These are phyloP conservation scores for Darksidea phi DNA, from an alignment of 495 filamentous ascomycete species.

Conservation along the genomic window DNA sequence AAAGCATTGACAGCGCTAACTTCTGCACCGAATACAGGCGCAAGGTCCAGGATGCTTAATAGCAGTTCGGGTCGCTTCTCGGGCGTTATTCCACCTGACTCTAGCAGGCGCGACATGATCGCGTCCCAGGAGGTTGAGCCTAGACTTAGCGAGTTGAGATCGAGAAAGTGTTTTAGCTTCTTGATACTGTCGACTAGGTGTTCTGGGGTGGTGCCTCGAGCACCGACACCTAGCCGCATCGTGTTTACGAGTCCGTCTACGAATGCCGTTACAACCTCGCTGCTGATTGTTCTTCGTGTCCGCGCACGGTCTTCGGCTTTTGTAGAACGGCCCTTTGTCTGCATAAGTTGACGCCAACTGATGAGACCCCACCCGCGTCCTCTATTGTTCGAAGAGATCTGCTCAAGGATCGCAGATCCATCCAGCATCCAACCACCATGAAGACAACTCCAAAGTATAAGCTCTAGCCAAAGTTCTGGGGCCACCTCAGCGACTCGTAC, in stretches of 20 bases:
- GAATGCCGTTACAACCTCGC: slow-evolving; percentile 56
- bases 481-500: slow-evolving; percentile 54
- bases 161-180: slow-evolving; percentile 42
- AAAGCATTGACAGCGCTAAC: slow-evolving; percentile 26
- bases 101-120: slow-evolving; percentile 53
- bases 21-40: slow-evolving; percentile 42
- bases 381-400: slow-evolving; percentile 39
- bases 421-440: slow-evolving; percentile 59
- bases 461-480: slow-evolving; percentile 64
- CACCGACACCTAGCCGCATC: slow-evolving; percentile 39
- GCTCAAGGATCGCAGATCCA: slow-evolving; percentile 52
- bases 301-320: slow-evolving; percentile 13
- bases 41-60: slow-evolving; percentile 42
- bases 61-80: slow-evolving; percentile 47
- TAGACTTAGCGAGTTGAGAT: slow-evolving; percentile 37
- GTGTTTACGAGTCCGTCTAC: slow-evolving; percentile 53
- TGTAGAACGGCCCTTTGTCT: slow-evolving; percentile 4
- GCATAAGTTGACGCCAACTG: slow-evolving; percentile 42
- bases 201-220: slow-evolving; percentile 28
- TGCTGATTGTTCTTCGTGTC: slow-evolving; percentile 53
- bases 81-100: slow-evolving; percentile 47
- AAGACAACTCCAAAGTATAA: slow-evolving; percentile 66
- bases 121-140: slow-evolving; percentile 48
- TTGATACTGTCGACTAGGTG: slow-evolving; percentile 33
- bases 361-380: slow-evolving; percentile 39